Evolutionary conservation across 495 filamentous ascomycete genomes (phyloP).

Genomic region (Aspergillus saccharolyticus): DNA sequence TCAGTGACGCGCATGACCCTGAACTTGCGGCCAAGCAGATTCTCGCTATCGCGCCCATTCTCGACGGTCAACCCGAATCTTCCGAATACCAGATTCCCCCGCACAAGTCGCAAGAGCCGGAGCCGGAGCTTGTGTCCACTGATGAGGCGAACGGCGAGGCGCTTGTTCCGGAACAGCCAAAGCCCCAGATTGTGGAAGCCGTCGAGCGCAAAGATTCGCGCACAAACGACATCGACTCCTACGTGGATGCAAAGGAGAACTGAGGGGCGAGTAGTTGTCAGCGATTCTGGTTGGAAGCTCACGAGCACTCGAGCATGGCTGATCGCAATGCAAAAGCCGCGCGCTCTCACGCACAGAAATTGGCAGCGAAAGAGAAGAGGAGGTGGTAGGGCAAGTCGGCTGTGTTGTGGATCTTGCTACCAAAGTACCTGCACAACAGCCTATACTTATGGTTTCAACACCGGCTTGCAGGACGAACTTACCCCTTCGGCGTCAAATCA

Average conservation of each 20-base stretch:
- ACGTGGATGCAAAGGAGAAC: constrained; percentile 53
- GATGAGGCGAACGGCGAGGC: constrained; percentile 10
- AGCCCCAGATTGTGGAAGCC: constrained; percentile 11
- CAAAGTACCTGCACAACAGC: constrained; percentile 1
- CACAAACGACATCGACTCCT: constrained; percentile 48
- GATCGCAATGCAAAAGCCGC: background rate
- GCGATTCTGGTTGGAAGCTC: no score
- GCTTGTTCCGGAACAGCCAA: constrained; percentile 11
- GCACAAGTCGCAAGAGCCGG: constrained; percentile 18
- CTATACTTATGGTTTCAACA: constrained; percentile 26
- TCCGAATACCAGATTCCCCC: constrained; percentile 41
- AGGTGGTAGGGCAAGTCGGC: background rate
- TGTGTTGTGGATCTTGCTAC: background rate
- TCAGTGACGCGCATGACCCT: constrained; percentile 63
- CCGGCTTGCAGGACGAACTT: constrained; percentile 21
- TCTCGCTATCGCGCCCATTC: constrained; percentile 75
- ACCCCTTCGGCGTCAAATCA: constrained; percentile 16
- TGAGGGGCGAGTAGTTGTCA: constrained; percentile 9
- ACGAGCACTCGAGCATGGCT: constrained; percentile 13
- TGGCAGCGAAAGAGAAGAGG: background rate
- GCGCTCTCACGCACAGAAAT: background rate
- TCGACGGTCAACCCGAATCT: constrained; percentile 60
- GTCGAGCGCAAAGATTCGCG: constrained; percentile 46
- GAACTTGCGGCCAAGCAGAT: constrained; percentile 80
- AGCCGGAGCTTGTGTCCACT: constrained; percentile 5